Base-by-base conservation (phyloP, 495 filamentous ascomycete genomes). In the Astrothelium macrocarpum region DNA sequence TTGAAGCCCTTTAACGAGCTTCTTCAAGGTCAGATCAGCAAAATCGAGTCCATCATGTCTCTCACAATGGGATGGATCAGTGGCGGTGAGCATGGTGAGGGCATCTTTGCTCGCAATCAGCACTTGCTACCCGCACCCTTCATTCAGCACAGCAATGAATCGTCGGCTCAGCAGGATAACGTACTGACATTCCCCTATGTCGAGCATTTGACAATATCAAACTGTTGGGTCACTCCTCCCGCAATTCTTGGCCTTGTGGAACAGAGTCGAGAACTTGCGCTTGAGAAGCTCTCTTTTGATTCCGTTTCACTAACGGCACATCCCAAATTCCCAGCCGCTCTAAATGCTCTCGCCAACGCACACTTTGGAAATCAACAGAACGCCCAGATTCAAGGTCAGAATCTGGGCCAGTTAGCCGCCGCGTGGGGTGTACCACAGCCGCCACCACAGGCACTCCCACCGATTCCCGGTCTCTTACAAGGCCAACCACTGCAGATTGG, bases 41-140 rank as follows among this genome's bases (percentile, higher is more conserved):
- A 56, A 4, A 69, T 70, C 31, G 23, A 70, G 25, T 76, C 73
- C 12, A 78, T 86, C 67, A 78, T 74, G 56, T 75, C 66, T 11
- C 73, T 86, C 1, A 78, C 76, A 29, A 75, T 86, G 26, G 84
- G 83, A 42, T 86, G 80, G 77, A 61, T 76, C 26, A 78, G 77
- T 58, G 83, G 84, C 45, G 84, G 84, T 28, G 84, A 86, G 71
- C 75, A 80, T 46, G 81, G 80, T 14, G 59, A 76, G 46, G 83
- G 83, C 25, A 64, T 79, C 12, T 74, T 71, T 59, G 80, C 82
- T 16, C 78, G 84, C 53, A 82, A 81, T 65, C 70, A 70, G 18
- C 70, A 79, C 61, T 39, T 86, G 29, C 69, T 86, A 1, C 79
- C 83, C 0, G 80, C 82, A 14, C 83, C 83, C 2, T 69, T 82